These are phyloP conservation scores for Fistulinella prunicolor DNA, from an alignment of 768 basidiomycete genomes.

Conservation along the genomic window DNA sequence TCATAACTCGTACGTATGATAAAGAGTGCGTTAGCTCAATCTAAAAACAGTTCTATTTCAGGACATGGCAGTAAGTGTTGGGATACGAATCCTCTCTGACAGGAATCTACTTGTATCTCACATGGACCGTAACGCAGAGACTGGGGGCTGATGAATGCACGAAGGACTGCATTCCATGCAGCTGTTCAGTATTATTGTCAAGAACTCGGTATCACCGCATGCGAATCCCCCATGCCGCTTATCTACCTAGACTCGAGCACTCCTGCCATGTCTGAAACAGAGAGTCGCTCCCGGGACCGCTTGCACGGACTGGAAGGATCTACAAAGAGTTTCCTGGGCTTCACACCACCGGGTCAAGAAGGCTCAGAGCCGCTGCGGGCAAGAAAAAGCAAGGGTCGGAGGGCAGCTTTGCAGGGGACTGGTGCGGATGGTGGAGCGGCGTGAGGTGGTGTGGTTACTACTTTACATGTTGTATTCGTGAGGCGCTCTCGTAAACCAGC, in stretches of 20 bases:
- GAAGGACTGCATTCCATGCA: slow-evolving; percentile 77
- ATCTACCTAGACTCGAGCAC: slow-evolving; percentile 37
- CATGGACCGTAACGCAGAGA: slow-evolving; percentile 31
- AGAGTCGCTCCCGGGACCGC: slow-evolving; percentile 1
- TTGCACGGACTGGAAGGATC: slow-evolving; percentile 5
- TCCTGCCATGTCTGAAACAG: neutral
- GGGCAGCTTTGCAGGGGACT: slow-evolving; percentile 30
- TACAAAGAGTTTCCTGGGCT: slow-evolving; percentile 26
- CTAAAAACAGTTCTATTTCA: slow-evolving; percentile 14
- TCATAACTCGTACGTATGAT: slow-evolving; percentile 43
- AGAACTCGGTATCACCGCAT: slow-evolving; percentile 63
- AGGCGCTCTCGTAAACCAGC: slow-evolving; percentile 3
- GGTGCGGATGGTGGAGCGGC: slow-evolving; percentile 22
- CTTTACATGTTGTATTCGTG: too few species aligned
- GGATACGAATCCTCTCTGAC: too few species aligned
- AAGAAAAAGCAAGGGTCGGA: slow-evolving; percentile 35
- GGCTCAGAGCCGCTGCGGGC: slow-evolving; percentile 19
- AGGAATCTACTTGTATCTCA: slow-evolving; percentile 5
- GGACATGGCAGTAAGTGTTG: slow-evolving; percentile 35
- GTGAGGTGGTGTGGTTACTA: too few species aligned
- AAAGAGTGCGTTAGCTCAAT: neutral
- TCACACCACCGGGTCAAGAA: slow-evolving; percentile 26
- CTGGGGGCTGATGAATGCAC: slow-evolving; percentile 59
- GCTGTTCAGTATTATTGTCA: slow-evolving; percentile 71
- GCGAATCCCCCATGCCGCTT: slow-evolving; percentile 61